Percentiles rank a stretch among this genome's conserved stretches.
Conservation (phyloP, 2,329 filamentous ascomycete species). For the Claviceps purpurea region DNA sequence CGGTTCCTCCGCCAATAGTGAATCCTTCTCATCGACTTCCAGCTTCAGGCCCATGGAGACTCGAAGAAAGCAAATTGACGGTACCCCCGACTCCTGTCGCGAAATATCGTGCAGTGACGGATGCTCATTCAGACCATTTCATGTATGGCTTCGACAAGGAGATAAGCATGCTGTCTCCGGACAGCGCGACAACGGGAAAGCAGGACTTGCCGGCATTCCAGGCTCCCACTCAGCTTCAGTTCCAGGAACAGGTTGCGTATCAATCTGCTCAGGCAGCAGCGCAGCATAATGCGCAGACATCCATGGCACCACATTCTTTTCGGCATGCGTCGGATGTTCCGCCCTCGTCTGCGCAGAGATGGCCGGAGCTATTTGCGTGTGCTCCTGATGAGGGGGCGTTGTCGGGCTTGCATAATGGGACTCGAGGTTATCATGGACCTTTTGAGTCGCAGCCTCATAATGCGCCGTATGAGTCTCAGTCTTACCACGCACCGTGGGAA, state of each 20-base stretch:
- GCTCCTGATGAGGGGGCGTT: constrained; percentile 5
- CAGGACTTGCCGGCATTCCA: constrained; percentile 4
- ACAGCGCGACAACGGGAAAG: constrained; percentile 9
- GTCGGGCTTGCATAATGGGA: background rate
- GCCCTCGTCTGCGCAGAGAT: constrained; percentile 37
- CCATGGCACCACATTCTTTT: background rate
- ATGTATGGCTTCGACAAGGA: constrained; percentile 38
- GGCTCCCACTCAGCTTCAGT: background rate
- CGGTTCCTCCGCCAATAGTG: background rate
- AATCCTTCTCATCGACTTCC: constrained; percentile 29
- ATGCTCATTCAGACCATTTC: constrained; percentile 16
- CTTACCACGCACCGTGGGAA: no score
- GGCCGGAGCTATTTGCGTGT: constrained; percentile 31
- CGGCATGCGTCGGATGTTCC: constrained; percentile 24
- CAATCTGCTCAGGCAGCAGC: background rate
- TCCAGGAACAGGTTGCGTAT: background rate
- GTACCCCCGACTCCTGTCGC: constrained; percentile 30
- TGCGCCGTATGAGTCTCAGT: no score
- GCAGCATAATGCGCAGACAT: background rate
- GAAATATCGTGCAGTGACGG: constrained; percentile 20
- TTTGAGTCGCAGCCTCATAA: no score
- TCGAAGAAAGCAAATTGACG: constrained; percentile 40
- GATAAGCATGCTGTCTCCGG: constrained; percentile 22
- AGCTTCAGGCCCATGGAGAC: constrained; percentile 35
- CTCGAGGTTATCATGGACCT: no score